A percentile compares a stretch with the other conserved stretches of the same genome.
Conservation (phyloP, 768 basidiomycete species). For the Psilocybe subaeruginosa region DNA sequence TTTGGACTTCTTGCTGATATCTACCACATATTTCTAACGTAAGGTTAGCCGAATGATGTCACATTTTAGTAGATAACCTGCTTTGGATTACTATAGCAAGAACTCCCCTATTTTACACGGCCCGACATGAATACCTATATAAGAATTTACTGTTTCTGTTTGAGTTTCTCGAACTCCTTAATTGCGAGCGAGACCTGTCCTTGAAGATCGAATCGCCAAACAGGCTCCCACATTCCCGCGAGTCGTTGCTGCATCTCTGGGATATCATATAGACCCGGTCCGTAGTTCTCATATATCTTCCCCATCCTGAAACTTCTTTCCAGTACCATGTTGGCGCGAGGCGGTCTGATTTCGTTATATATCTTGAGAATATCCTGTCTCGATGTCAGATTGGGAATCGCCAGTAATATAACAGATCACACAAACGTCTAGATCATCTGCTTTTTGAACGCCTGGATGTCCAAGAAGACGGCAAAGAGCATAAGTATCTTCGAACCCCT, state of each 20-base stretch:
- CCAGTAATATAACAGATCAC: not conserved
- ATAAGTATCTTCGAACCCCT: conserved; percentile 61
- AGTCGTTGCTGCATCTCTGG: conserved; percentile 37
- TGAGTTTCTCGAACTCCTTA: conserved; percentile 11
- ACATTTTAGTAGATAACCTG: no score
- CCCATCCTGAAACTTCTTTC: conserved; percentile 43
- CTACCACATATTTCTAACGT: no score
- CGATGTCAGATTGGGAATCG: not conserved
- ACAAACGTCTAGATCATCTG: conserved; percentile 48
- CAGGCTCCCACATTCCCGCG: conserved; percentile 43
- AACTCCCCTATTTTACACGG: no score
- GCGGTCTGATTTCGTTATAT: conserved; percentile 47
- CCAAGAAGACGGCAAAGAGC: conserved; percentile 47
- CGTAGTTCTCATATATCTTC: conserved; percentile 45
- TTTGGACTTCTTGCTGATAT: no score
- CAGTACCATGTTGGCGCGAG: conserved; percentile 54
- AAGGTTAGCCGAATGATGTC: no score
- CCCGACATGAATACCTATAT: no score
- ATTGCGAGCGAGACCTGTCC: conserved; percentile 39
- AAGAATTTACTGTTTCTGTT: not conserved
- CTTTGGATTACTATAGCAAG: no score
- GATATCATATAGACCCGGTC: conserved; percentile 30
- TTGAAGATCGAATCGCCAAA: conserved; percentile 52
- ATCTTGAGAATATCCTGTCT: conserved; percentile 48
- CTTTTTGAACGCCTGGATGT: conserved; percentile 40